Base-by-base conservation (phyloP, 2,329 filamentous ascomycete species). In the Aspergillus pseudoterreus region DNA sequence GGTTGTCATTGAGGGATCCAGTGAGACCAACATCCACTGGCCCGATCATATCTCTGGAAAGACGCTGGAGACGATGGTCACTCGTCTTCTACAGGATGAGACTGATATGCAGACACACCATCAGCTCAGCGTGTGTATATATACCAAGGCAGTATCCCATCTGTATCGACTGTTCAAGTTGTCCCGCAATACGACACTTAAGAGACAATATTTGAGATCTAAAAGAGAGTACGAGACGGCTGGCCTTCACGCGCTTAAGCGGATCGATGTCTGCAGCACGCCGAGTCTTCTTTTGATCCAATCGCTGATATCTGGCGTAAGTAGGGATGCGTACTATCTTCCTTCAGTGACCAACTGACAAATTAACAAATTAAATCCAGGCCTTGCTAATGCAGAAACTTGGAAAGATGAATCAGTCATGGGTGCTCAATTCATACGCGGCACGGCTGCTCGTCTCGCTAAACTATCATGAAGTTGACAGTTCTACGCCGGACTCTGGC, bases 1-100 rank as follows among this genome's bases (percentile, higher is more conserved):
- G 8, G 21, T 32, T 35, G 19, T 44, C 12, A 38, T 11, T n/a
- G 46, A n/a, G 8, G 27, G 9, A 24, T 33, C 2, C 24, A 41
- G 1, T 38, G 14, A n/a, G 35, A 38, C 24, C 3, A 39, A 36
- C 14, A 27, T 59, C 21, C 48, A 59, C 47, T 65, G 63, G 63
- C 63, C 63, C 1, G 59, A 65, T 44, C 63, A 64, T 51, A 63
- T 66, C 24, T 61, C 62, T 0, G 47, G 57, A 22, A 57, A 51
- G 15, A 51, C 59, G 2, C 47, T 59, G 5, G 56, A 58, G 35
- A 58, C 44, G 14, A 65, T 65, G 54, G 57, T 52, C 12, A 45
- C 53, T 0, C 43, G 46, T 10, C 45, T 66, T 15, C 41, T 64
- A 3, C 21, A 53, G 9, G 45, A 43, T 2, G 38, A 57, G 10